These are phyloP conservation scores for Effrenium voratum DNA, from an alignment of 73 alveolate genomes.

Conservation along the genomic window DNA sequence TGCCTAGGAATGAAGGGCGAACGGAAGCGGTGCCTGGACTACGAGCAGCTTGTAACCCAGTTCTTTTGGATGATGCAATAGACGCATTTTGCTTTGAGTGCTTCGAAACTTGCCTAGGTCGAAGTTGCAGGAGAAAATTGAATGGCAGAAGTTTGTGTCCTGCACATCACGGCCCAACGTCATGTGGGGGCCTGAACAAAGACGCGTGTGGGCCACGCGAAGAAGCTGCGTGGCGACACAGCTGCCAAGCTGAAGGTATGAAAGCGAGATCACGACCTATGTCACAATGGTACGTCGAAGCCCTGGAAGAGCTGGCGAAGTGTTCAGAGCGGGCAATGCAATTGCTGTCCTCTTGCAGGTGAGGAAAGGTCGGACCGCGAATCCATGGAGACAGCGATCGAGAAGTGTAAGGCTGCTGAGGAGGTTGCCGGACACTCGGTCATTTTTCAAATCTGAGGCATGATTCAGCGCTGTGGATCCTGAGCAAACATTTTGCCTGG, in stretches of 20 bases:
- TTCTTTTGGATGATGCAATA: no score
- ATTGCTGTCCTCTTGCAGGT: not conserved
- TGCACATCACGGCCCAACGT: conserved; percentile 82
- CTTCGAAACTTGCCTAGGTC: conserved; percentile 3
- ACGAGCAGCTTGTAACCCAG: conserved; percentile 41
- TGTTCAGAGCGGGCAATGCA: not conserved
- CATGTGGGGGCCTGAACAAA: conserved; percentile 15
- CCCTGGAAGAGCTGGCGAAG: not conserved
- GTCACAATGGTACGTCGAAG: conserved; percentile 73
- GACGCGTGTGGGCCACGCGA: not conserved
- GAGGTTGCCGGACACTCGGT: conserved; percentile 40
- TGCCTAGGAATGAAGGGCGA: conserved; percentile 71
- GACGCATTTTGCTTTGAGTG: no score
- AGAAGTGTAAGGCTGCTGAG: conserved; percentile 81
- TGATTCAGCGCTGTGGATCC: not conserved
- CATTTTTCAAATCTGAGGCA: not conserved
- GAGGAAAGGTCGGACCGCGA: conserved; percentile 74
- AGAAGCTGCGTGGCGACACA: not conserved
- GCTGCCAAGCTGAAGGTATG: conserved; percentile 7
- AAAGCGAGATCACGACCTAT: conserved; percentile 81
- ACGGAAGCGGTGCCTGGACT: conserved; percentile 74
- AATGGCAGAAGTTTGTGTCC: conserved; percentile 86
- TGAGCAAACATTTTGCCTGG: not conserved
- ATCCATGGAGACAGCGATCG: conserved; percentile 79
- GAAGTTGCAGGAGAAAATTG: conserved; percentile 84